These are phyloP conservation scores for Phalaenopsis aphrodite DNA, from an alignment of 106 monocot species.

Conservation along the genomic window DNA sequence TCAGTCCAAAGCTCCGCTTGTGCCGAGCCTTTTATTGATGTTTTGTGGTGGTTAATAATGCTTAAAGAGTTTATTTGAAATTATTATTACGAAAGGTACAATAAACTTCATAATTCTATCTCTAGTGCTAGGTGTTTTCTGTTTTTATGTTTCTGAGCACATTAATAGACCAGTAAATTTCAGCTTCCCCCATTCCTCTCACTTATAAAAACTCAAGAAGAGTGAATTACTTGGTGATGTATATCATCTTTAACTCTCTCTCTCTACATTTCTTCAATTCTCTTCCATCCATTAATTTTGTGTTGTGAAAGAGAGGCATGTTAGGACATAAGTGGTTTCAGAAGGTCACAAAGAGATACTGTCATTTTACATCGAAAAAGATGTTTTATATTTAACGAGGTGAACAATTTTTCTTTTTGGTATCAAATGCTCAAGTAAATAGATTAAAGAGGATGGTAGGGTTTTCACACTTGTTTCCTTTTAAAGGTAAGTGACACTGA, in stretches of 20 bases:
- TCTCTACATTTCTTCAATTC: background rate
- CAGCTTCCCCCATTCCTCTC: no score
- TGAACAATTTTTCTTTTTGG: background rate
- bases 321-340: background rate
- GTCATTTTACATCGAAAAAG: background rate
- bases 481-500: background rate
- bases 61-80: no score
- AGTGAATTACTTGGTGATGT: no score
- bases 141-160: no score
- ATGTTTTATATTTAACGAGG: background rate
- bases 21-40: no score
- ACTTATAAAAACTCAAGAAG: no score
- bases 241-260: background rate
- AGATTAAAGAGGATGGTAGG: background rate
- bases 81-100: no score
- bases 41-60: no score
- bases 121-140: no score
- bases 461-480: background rate
- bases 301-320: constrained; percentile 3
- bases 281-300: background rate
- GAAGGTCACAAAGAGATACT: background rate
- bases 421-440: background rate
- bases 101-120: no score
- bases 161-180: no score
- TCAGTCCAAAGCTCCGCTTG: no score